phyloP scores from a whole-genome alignment of 495 filamentous ascomycete genomes.

The Wilcoxina mikolae region DNA sequence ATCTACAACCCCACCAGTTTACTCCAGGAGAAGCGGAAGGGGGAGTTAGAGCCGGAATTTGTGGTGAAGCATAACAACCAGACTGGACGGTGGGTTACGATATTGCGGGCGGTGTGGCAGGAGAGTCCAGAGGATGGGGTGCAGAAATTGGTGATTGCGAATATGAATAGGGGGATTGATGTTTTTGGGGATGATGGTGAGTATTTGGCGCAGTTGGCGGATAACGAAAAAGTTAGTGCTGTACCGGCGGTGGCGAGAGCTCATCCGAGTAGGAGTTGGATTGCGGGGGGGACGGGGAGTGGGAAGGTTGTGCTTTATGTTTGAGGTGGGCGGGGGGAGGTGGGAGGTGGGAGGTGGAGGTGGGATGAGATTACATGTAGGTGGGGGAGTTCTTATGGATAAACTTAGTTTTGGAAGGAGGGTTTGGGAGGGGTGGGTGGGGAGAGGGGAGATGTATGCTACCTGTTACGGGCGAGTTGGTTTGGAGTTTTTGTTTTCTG shows the following conservation, averaged over 20 bases:
- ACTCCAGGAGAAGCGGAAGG: not conserved
- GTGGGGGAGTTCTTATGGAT: too few species aligned
- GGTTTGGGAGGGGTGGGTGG: too few species aligned
- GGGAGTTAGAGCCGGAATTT: not conserved
- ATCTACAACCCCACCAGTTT: constrained; percentile 53
- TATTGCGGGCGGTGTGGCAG: constrained; percentile 90
- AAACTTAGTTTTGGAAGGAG: too few species aligned
- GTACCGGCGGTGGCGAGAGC: constrained; percentile 88
- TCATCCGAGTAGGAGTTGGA: constrained; percentile 77
- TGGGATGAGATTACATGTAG: too few species aligned
- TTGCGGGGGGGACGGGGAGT: constrained; percentile 80
- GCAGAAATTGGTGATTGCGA: constrained; percentile 81
- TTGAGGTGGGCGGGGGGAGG: too few species aligned
- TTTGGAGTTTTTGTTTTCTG: too few species aligned
- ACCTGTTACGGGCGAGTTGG: too few species aligned
- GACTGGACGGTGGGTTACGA: constrained; percentile 63
- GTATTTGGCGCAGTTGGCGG: constrained; percentile 78
- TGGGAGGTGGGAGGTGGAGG: too few species aligned
- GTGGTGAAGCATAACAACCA: constrained; percentile 80
- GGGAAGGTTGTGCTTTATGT: constrained; percentile 87
- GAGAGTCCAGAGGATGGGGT: constrained; percentile 54
- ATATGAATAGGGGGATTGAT: constrained; percentile 96
- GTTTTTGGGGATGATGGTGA: constrained; percentile 66
- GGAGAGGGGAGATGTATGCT: too few species aligned
- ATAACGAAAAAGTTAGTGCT: constrained; percentile 68